Percentiles rank a stretch among this genome's conserved stretches.
These are phyloP conservation scores for Lepidium didymum DNA, from an alignment of 345 rosid species.

Conservation along the genomic window DNA sequence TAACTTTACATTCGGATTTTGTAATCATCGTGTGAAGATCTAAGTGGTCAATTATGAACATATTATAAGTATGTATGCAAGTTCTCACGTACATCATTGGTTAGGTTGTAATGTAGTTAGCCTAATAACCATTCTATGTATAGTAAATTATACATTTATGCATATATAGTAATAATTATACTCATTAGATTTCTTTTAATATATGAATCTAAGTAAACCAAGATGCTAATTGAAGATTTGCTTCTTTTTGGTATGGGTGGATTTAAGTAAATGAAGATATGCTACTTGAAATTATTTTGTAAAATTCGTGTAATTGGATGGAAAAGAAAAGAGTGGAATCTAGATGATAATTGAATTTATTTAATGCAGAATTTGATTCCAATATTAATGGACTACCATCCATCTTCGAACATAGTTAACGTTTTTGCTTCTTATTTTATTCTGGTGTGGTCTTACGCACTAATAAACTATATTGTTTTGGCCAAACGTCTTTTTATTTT, in stretches of 20 bases:
- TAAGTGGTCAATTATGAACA: background rate
- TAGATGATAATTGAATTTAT: conserved; percentile 4
- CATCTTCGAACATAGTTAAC: conserved; percentile 17
- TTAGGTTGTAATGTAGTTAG: background rate
- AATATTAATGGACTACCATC: conserved; percentile 29
- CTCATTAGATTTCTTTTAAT: too few relatives aligned
- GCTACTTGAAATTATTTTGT: background rate
- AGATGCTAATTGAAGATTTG: background rate
- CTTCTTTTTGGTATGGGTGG: background rate
- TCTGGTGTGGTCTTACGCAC: conserved; percentile 22
- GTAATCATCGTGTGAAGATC: background rate
- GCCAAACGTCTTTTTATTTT: background rate
- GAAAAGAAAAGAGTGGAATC: conserved; percentile 18
- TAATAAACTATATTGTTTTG: conserved; percentile 15
- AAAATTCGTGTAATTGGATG: background rate
- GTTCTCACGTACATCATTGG: background rate
- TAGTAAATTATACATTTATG: too few relatives aligned
- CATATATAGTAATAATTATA: background rate
- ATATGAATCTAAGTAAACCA: too few relatives aligned
- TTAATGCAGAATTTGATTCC: conserved; percentile 29
- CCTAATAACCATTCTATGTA: too few relatives aligned
- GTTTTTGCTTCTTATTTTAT: background rate
- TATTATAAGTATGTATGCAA: background rate
- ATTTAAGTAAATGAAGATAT: background rate
- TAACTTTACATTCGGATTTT: background rate